A percentile compares a stretch with the other conserved stretches of the same genome.
Evolutionary conservation across 345 rosid genomes (phyloP).

Genomic region (Rubroshorea leprosula): DNA sequence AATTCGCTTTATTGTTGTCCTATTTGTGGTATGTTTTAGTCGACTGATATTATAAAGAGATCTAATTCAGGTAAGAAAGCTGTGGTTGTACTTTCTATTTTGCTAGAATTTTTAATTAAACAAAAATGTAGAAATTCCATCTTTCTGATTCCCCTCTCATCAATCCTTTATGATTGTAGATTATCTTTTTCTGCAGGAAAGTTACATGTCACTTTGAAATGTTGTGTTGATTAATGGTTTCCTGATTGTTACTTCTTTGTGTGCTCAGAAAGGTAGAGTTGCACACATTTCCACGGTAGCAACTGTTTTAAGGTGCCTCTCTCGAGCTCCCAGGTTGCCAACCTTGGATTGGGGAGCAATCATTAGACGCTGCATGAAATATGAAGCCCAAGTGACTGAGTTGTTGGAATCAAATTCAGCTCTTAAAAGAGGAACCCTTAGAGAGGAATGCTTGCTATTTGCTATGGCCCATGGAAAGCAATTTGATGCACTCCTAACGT

Average conservation of each 20-base stretch:
- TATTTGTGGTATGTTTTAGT: too few species aligned
- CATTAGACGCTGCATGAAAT: conserved; percentile 80
- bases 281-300: conserved; percentile 31
- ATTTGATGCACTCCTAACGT: conserved; percentile 52
- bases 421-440: conserved; percentile 34
- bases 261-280: conserved; percentile 38
- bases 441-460: conserved; percentile 69
- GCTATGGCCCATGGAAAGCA: conserved; percentile 64
- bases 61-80: too few species aligned
- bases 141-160: too few species aligned
- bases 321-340: conserved; percentile 77
- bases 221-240: not conserved
- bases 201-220: conserved; percentile 1
- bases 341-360: conserved; percentile 77
- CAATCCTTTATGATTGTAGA: not conserved
- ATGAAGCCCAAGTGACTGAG: conserved; percentile 40
- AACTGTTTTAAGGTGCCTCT: conserved; percentile 66
- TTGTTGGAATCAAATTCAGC: conserved; percentile 30
- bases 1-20: too few species aligned
- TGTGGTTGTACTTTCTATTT: too few species aligned
- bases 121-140: too few species aligned
- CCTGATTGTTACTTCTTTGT: conserved; percentile 1
- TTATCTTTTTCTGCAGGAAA: not conserved
- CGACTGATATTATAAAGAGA: too few species aligned
- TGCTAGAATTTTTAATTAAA: too few species aligned